phyloP scores from a whole-genome alignment of 192 early-diverging fungal species.

The Polychytrium aggregatum region DNA sequence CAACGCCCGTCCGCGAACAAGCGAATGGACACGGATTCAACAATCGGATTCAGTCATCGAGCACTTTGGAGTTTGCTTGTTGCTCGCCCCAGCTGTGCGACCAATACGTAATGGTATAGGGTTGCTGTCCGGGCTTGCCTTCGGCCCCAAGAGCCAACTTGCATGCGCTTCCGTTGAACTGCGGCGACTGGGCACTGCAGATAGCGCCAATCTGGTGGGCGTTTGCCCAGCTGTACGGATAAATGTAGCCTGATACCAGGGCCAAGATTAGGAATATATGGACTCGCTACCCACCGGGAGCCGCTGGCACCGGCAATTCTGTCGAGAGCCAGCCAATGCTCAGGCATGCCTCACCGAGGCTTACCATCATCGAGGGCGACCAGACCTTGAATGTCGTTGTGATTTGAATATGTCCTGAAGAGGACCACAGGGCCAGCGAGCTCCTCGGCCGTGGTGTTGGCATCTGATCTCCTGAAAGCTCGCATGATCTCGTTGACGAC shows the following conservation, averaged over 20 bases:
- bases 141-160: background rate
- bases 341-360: too few relatives aligned
- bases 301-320: background rate
- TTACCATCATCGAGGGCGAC: background rate
- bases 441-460: too few relatives aligned
- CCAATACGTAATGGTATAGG: slow-evolving; percentile 10
- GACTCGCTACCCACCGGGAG: background rate
- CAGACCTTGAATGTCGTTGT: too few relatives aligned
- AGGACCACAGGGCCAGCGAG: slow-evolving; percentile 18
- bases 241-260: slow-evolving; percentile 1
- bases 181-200: slow-evolving; percentile 1
- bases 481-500: too few relatives aligned
- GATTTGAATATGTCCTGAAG: slow-evolving; percentile 1
- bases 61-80: too few relatives aligned
- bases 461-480: too few relatives aligned
- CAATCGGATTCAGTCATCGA: too few relatives aligned
- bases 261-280: background rate
- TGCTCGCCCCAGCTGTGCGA: too few relatives aligned
- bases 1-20: too few relatives aligned
- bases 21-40: too few relatives aligned
- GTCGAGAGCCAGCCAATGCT: too few relatives aligned
- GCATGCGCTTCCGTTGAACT: slow-evolving; percentile 6
- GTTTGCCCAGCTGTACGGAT: slow-evolving; percentile 7
- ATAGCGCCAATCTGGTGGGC: background rate
- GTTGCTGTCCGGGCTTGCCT: slow-evolving; percentile 1